Conservation (phyloP, 1,284 basidiomycete species). For the Tylopilus sp. region DNA sequence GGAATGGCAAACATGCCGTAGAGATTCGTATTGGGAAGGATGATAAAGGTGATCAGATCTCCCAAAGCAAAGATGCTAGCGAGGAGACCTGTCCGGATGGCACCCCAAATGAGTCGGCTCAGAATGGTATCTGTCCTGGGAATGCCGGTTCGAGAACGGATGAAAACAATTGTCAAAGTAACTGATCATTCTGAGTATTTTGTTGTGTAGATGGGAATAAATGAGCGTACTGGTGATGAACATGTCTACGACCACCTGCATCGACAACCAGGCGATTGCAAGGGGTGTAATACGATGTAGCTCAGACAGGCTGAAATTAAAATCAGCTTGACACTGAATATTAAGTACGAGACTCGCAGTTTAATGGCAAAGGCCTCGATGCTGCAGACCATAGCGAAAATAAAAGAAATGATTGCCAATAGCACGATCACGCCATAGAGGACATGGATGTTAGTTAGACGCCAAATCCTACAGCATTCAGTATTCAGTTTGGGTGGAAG, state of each 20-base stretch:
- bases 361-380: constrained; percentile 38
- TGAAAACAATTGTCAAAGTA: constrained; percentile 34
- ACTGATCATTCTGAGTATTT: constrained; percentile 9
- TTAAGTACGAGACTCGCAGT: constrained; percentile 30
- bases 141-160: constrained; percentile 42
- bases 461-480: constrained; percentile 19
- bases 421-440: constrained; percentile 34
- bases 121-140: constrained; percentile 43
- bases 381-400: constrained; percentile 38
- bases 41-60: constrained; percentile 33
- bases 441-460: constrained; percentile 35
- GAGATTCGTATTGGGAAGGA: constrained; percentile 23
- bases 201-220: constrained; percentile 12
- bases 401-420: constrained; percentile 35
- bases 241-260: not conserved
- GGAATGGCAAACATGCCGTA: too few relatives aligned
- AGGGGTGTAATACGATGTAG: constrained; percentile 22
- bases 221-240: not conserved
- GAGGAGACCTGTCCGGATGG: constrained; percentile 46
- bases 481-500: not conserved
- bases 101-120: constrained; percentile 44
- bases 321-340: not conserved
- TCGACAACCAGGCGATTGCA: not conserved
- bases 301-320: constrained; percentile 22
- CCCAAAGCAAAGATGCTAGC: constrained; percentile 42